These are phyloP conservation scores for Arthroderma sp. DNA, from an alignment of 2,329 filamentous ascomycete species.

Conservation along the genomic window DNA sequence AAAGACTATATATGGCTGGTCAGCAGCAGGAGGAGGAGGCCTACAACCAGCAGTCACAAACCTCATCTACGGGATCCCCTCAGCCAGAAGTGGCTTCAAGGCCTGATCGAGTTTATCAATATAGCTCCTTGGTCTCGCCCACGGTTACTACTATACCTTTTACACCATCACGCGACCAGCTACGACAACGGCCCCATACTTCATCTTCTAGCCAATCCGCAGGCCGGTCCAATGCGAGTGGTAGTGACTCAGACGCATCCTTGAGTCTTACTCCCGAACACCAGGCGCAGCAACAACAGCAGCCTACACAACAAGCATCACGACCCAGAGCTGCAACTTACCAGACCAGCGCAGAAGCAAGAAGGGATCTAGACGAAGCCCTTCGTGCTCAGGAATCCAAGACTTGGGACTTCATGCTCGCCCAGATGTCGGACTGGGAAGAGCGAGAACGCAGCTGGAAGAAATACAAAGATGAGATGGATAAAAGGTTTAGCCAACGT, in stretches of 20 bases:
- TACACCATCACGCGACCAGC: background rate
- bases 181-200: background rate
- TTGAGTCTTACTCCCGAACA: too few species aligned
- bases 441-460: slow-evolving; percentile 23
- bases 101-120: slow-evolving; percentile 24
- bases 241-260: too few species aligned
- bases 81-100: slow-evolving; percentile 3
- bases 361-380: slow-evolving; percentile 15
- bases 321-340: too few species aligned
- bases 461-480: slow-evolving; percentile 19
- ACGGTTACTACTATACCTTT: slow-evolving; percentile 1
- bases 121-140: slow-evolving; percentile 9
- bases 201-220: background rate
- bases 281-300: too few species aligned
- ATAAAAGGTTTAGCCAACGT: slow-evolving; percentile 8
- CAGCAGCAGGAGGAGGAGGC: slow-evolving; percentile 35
- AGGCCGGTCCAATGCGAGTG: background rate
- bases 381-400: slow-evolving; percentile 19
- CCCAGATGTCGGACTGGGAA: slow-evolving; percentile 33
- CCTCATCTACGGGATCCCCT: background rate
- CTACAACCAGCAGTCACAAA: slow-evolving; percentile 12
- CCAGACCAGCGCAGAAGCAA: background rate
- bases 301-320: too few species aligned
- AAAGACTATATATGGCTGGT: slow-evolving; percentile 34
- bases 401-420: slow-evolving; percentile 29